A percentile compares a stretch with the other conserved stretches of the same genome.
These are phyloP conservation scores for Puccinia polysora DNA, from an alignment of 1,284 basidiomycete genomes.

Conservation along the genomic window DNA sequence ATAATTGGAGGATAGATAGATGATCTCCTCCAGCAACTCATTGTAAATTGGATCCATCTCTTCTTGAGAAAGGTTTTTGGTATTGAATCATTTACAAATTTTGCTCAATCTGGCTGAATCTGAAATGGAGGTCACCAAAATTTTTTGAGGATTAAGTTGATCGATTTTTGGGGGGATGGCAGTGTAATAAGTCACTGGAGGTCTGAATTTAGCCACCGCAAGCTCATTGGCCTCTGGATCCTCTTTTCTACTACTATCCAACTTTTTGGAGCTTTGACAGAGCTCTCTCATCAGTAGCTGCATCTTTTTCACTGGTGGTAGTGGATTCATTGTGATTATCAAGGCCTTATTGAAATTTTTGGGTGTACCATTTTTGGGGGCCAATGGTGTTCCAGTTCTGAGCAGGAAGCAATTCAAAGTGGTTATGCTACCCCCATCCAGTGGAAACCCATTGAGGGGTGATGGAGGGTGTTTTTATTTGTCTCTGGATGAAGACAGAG, in stretches of 20 bases:
- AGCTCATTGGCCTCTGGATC: neutral
- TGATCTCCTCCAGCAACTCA: constrained; percentile 72
- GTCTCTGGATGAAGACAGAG: too few relatives aligned
- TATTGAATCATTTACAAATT: constrained; percentile 79
- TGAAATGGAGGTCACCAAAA: constrained; percentile 64
- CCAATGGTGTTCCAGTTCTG: too few relatives aligned
- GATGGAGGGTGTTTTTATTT: too few relatives aligned
- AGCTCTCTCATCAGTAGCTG: constrained; percentile 19
- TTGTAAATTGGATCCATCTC: constrained; percentile 82
- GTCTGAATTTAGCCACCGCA: constrained; percentile 59
- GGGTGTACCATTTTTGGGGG: neutral
- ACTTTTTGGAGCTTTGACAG: too few relatives aligned
- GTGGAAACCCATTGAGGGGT: too few relatives aligned
- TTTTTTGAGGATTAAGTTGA: constrained; percentile 40
- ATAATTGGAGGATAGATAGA: constrained; percentile 93
- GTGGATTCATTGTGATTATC: neutral
- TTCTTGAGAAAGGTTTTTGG: constrained; percentile 72
- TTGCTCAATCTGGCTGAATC: constrained; percentile 92
- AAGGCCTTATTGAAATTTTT: neutral
- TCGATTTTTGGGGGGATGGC: constrained; percentile 69
- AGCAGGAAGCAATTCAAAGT: too few relatives aligned
- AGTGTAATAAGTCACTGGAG: constrained; percentile 94
- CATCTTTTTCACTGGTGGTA: constrained; percentile 12
- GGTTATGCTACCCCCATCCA: too few relatives aligned
- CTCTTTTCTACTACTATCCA: neutral